Base-by-base conservation (phyloP, 2,329 filamentous ascomycete species). In the Trichoderma sp. region DNA sequence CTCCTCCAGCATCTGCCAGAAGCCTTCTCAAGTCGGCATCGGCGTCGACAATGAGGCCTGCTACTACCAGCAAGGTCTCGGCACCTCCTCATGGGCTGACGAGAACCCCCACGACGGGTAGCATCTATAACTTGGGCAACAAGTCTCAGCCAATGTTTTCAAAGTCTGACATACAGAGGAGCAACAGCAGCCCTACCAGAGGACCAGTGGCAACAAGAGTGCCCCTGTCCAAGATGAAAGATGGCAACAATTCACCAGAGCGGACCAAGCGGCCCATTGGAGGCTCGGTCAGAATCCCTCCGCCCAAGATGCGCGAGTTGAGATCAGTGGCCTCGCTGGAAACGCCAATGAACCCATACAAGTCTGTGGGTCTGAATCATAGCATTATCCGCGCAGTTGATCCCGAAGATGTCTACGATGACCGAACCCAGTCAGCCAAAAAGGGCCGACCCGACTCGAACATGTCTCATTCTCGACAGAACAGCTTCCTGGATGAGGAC, bases 231-330 rank as follows among this genome's bases (percentile, higher is more conserved):
- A 91, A 88, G 73, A 84, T 94, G 72, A 88, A 89, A 75, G 84
- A 93, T 75, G 91, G 90, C 59, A 91, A 86, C 79, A 97, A 95
- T 81, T 97, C 94, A 9, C 93, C 94, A 6, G 94, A 97, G 77
- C 91, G 94, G 57, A 34, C 66, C 39, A 68, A 30, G 59, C 85
- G 88, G 39, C 39, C 39, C 17, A 82, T 84, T 28, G 88, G 86
- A 30, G 87, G 88, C 66, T 88, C 88, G 0, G 80, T 86, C 77
- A 86, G 90, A 73, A 91, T 91, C 1, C 93, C 94, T 43, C 95
- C 95, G 13, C 95, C 95, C 63, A 96, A 94, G 80, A 98, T 98
- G 94, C 91, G 95, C 74, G 94, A 97, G 55, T 86, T 98, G 65
- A 78, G 83, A 61, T 82, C 84, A 8, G 81, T 85, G 9, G 84